Percentiles rank a stretch among this genome's conserved stretches.
These are phyloP conservation scores for Rhododendron henanense DNA, from an alignment of 148 eudicot species.

Conservation along the genomic window DNA sequence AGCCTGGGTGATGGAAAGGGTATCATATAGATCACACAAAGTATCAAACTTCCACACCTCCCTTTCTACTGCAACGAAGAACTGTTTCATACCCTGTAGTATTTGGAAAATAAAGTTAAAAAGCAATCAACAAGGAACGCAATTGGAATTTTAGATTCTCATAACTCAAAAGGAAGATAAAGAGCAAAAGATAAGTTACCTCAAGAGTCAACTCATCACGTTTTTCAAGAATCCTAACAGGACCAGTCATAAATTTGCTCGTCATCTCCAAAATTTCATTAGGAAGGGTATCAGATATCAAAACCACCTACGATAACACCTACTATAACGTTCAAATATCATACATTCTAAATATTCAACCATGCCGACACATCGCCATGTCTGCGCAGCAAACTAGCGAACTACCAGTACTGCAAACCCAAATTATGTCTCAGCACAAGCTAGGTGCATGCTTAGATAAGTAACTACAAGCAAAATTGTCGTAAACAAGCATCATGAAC, in stretches of 20 bases:
- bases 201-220: conserved; percentile 99
- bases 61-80: conserved; percentile 90
- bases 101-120: background rate
- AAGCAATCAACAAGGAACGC: background rate
- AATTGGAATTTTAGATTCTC: background rate
- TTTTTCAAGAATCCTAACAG: conserved; percentile 88
- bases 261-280: conserved; percentile 97
- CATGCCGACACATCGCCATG: background rate
- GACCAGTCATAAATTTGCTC: conserved; percentile 95
- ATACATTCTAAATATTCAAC: background rate
- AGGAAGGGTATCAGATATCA: conserved; percentile 95
- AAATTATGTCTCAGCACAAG: background rate
- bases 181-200: conserved; percentile 33
- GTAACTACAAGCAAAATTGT: too few species aligned
- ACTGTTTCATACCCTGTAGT: conserved; percentile 91
- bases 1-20: conserved; percentile 92
- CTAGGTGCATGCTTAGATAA: too few species aligned
- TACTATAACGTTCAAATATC: conserved; percentile 18
- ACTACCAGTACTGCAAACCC: background rate
- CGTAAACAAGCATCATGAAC: too few species aligned
- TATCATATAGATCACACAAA: conserved; percentile 92
- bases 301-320: conserved; percentile 76
- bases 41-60: conserved; percentile 99
- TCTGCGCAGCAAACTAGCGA: background rate
- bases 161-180: background rate